Evolutionary conservation across 257 asterid genomes (phyloP).

Genomic region (Primulina tabacum): DNA sequence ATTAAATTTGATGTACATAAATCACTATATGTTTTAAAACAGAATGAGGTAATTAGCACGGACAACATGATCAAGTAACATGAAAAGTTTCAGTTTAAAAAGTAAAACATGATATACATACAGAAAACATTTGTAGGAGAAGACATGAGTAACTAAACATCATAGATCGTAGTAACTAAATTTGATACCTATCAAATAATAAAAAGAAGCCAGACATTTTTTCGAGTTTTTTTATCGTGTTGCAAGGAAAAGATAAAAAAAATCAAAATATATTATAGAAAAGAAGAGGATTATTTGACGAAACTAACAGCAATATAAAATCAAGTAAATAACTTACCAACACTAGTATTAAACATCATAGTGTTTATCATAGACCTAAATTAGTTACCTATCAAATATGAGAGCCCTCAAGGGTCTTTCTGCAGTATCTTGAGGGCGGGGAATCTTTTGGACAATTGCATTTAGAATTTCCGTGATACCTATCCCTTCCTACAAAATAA

Average conservation of each 20-base stretch:
- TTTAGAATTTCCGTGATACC: constrained; percentile 75
- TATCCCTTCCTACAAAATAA: constrained; percentile 74
- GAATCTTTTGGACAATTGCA: constrained; percentile 84
- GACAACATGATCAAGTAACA: background rate
- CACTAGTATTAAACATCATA: background rate
- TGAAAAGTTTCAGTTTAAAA: constrained; percentile 13
- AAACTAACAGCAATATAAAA: too few relatives aligned
- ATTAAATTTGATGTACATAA: background rate
- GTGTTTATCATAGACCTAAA: constrained; percentile 44
- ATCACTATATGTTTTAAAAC: constrained; percentile 2
- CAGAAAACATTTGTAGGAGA: background rate
- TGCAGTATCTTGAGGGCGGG: constrained; percentile 76
- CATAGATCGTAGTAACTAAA: constrained; percentile 45
- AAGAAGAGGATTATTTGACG: background rate
- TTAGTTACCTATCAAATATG: constrained; percentile 93
- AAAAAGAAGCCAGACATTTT: background rate
- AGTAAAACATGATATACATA: background rate
- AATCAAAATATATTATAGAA: background rate
- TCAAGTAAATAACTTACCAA: background rate
- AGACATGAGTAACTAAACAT: background rate
- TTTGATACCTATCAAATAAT: constrained; percentile 88
- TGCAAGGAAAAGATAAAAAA: constrained; percentile 10
- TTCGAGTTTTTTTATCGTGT: constrained; percentile 16
- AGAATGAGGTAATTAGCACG: constrained; percentile 1
- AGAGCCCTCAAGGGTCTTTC: constrained; percentile 89